Evolutionary conservation across 257 asterid species (phyloP).

Genomic region (Gentiana straminea): DNA sequence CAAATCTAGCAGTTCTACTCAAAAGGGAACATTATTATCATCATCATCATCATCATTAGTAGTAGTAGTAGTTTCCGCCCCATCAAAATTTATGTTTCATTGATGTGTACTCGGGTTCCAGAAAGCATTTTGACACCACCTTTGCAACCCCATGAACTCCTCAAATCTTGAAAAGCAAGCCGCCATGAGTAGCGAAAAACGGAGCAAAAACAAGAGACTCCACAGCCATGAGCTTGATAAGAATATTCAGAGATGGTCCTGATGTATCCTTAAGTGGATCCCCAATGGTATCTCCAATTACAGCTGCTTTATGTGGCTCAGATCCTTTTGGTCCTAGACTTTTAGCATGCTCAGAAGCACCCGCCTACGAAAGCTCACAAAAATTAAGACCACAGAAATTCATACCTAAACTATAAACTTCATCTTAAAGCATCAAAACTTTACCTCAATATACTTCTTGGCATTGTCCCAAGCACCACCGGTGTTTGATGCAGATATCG

Average conservation of each 20-base stretch:
- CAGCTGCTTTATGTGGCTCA: constrained; percentile 47
- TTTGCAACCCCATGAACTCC: background rate
- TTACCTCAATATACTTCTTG: constrained; percentile 42
- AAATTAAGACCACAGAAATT: background rate
- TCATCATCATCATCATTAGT: too few species aligned
- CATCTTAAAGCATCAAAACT: background rate
- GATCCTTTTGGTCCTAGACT: constrained; percentile 43
- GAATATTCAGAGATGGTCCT: constrained; percentile 41
- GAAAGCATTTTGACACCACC: too few species aligned
- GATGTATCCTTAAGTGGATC: constrained; percentile 45
- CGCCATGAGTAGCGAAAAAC: constrained; percentile 40
- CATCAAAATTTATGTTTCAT: too few species aligned
- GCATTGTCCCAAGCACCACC: constrained; percentile 54
- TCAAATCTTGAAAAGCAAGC: constrained; percentile 30
- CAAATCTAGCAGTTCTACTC: too few species aligned
- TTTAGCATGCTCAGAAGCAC: constrained; percentile 43
- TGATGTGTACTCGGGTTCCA: too few species aligned
- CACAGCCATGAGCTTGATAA: constrained; percentile 46
- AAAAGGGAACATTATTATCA: too few species aligned
- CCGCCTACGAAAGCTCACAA: constrained; percentile 20
- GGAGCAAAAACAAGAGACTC: constrained; percentile 45
- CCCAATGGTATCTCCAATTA: constrained; percentile 43
- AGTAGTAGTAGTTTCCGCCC: too few species aligned
- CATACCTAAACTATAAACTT: background rate
- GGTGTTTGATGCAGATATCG: constrained; percentile 45